Base-by-base conservation (phyloP, 1,139 yeast species). In the Suhomyces anneliseae region DNA sequence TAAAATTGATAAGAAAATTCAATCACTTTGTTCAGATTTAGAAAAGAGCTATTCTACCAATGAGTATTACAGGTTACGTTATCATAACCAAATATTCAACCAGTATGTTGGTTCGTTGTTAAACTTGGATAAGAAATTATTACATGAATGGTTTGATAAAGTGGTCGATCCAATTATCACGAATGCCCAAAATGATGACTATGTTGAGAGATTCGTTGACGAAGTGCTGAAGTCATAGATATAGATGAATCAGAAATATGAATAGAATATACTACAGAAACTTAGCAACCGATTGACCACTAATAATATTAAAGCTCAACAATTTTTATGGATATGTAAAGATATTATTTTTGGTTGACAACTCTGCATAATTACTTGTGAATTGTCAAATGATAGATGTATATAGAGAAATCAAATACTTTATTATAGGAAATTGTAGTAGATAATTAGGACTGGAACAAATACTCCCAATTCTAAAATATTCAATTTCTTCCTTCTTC, bases 51-150 rank as follows among this genome's bases (percentile, higher is more conserved):
- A 46, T 27, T 44, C 48, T 24, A 39, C 41, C 12, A 63, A 62
- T 39, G 52, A 54, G 37, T 60, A 50, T 45, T 49, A 41, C 40
- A 43, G 44, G 12, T 40, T 62, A 29, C 46, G 58, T 12, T 56
- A 53, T 36, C 50, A 54, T 36, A 45, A 52, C 37, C 61, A 57
- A 38, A 40, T 54, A 15, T 65, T 64, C 47, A 53, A 55, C 40
- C 69, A 65, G 46, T 62, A 57, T 40, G 40, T 64, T 32, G 67
- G 66, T 1, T 51, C 58, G 9, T 42, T 63, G 26, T 50, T 45
- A 9, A 43, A 40, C 34, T 41, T 43, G 26, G 53, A 59, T 36
- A 43, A 48, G 4, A 34, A 38, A 1, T 36, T 38, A 26, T 48
- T 55, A 10, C 56, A 55, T 19, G 29, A 34, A 8, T 64, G 67